Evolutionary conservation across 1,284 basidiomycete genomes (phyloP).

Genomic region (Hymenochaete sp.): DNA sequence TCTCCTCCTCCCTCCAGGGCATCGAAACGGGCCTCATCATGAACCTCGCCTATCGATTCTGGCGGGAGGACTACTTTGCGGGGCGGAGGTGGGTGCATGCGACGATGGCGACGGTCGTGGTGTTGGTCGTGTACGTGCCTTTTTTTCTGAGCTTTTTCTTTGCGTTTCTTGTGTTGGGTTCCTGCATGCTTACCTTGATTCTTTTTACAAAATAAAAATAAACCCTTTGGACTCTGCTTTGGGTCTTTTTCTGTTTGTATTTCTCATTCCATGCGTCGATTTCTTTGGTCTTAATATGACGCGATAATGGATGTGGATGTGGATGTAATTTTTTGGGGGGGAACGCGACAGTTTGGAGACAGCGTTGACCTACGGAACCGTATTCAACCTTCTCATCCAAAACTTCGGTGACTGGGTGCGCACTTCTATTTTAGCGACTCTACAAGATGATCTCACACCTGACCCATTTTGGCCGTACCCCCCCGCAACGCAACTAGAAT

Average conservation of each 20-base stretch:
- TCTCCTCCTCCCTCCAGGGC: conserved; percentile 1
- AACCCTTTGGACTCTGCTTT: not conserved
- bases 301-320: too few species aligned
- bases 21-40: conserved; percentile 8
- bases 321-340: too few species aligned
- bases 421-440: not conserved
- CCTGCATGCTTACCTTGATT: not conserved
- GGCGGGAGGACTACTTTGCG: conserved; percentile 8
- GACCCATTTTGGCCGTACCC: too few species aligned
- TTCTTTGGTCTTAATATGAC: too few species aligned
- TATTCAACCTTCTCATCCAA: not conserved
- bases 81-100: not conserved
- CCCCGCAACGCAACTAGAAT: too few species aligned
- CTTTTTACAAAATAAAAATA: too few species aligned
- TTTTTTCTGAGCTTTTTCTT: not conserved
- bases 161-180: not conserved
- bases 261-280: too few species aligned
- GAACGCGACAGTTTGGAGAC: conserved; percentile 7
- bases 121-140: conserved; percentile 3
- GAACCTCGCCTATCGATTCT: conserved; percentile 9
- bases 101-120: not conserved
- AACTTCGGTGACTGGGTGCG: conserved; percentile 11
- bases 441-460: not conserved
- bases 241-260: not conserved
- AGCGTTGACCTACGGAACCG: not conserved